Evolutionary conservation across 768 basidiomycete genomes (phyloP).

Genomic region (Auriscalpium vulgare): DNA sequence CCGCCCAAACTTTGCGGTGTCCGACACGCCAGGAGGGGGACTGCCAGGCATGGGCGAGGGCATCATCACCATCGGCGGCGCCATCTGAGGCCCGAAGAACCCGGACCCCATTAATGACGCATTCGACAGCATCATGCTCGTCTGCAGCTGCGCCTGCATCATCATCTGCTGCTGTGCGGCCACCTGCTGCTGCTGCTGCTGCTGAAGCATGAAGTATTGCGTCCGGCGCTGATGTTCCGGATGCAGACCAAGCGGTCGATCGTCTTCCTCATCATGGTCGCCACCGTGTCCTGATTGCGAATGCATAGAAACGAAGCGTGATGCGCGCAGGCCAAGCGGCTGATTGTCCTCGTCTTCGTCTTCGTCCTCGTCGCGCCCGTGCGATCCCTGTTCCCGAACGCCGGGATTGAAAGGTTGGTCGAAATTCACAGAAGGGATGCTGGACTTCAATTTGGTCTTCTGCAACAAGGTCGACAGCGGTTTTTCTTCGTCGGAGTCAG

Average conservation of each 20-base stretch:
- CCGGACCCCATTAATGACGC: conserved; percentile 64
- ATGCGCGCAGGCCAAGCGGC: conserved; percentile 64
- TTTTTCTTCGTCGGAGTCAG: conserved; percentile 63
- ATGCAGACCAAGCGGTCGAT: conserved; percentile 62
- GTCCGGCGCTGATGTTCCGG: conserved; percentile 75
- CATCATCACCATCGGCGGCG: conserved; percentile 31
- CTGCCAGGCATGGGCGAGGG: conserved; percentile 34
- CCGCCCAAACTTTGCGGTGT: conserved; percentile 56
- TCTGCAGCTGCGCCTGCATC: conserved; percentile 47
- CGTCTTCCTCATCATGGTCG: conserved; percentile 49
- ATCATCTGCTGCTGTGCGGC: conserved; percentile 53
- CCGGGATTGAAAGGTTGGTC: conserved; percentile 20
- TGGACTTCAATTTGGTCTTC: conserved; percentile 28
- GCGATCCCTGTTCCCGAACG: background rate
- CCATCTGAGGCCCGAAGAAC: conserved; percentile 50
- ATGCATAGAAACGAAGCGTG: conserved; percentile 28
- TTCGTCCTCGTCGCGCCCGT: conserved; percentile 16
- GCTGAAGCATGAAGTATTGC: conserved; percentile 35
- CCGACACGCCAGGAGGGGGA: conserved; percentile 54
- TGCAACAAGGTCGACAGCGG: conserved; percentile 58
- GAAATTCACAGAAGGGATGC: conserved; percentile 36
- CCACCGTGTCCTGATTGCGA: conserved; percentile 6
- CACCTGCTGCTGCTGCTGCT: conserved; percentile 44
- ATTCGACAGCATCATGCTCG: conserved; percentile 63
- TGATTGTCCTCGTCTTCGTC: conserved; percentile 62